A percentile compares a stretch with the other conserved stretches of the same genome.
These are phyloP conservation scores for Amanita molliuscula DNA, from an alignment of 768 basidiomycete genomes.

Conservation along the genomic window DNA sequence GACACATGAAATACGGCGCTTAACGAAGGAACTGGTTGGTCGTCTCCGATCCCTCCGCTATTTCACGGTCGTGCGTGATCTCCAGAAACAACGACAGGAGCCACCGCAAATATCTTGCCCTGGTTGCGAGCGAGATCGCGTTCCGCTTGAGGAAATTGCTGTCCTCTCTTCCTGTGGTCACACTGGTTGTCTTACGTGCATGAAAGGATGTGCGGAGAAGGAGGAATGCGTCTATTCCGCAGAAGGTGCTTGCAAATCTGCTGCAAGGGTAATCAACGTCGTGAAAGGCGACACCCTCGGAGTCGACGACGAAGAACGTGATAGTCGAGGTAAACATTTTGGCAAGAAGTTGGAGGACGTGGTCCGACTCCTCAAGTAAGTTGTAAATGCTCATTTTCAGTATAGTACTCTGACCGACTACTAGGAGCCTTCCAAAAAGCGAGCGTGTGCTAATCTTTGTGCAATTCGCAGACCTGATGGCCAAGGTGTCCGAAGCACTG, in stretches of 20 bases:
- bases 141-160: constrained; percentile 61
- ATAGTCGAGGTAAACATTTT: constrained; percentile 67
- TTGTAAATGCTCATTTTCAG: constrained; percentile 5
- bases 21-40: constrained; percentile 84
- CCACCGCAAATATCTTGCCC: constrained; percentile 56
- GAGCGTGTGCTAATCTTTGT: constrained; percentile 89
- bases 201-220: constrained; percentile 57
- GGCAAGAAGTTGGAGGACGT: constrained; percentile 78
- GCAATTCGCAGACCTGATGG: constrained; percentile 92
- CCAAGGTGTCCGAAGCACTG: constrained; percentile 82
- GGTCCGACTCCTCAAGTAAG: constrained; percentile 66
- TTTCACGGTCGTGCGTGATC: constrained; percentile 83
- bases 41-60: constrained; percentile 86
- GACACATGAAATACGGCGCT: constrained; percentile 73
- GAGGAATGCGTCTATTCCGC: constrained; percentile 76
- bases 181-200: constrained; percentile 70
- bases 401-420: constrained; percentile 18
- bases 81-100: constrained; percentile 63
- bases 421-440: constrained; percentile 55
- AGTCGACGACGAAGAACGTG: constrained; percentile 65
- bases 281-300: constrained; percentile 74
- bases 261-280: constrained; percentile 73
- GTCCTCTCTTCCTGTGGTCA: constrained; percentile 92
- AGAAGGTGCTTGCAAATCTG: constrained; percentile 64
- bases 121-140: constrained; percentile 39